phyloP scores from a whole-genome alignment of 257 asterid genomes.

The Petunia secreta region DNA sequence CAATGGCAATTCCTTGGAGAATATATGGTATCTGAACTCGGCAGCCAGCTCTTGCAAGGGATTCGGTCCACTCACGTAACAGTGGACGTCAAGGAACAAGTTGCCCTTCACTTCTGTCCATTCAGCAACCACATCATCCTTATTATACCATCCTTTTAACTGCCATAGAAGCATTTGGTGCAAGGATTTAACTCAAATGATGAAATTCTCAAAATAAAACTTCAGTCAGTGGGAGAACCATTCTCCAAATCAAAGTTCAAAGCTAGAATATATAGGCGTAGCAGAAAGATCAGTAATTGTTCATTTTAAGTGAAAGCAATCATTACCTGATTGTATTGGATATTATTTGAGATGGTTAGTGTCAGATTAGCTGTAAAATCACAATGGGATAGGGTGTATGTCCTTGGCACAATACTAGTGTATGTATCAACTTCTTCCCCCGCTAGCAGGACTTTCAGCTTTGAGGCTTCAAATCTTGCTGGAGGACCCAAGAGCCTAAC shows the following conservation, averaged over 20 bases:
- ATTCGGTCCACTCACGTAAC: conserved; percentile 84
- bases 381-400: conserved; percentile 90
- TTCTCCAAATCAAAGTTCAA: background rate
- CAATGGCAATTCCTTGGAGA: conserved; percentile 94
- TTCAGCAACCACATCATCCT: conserved; percentile 92
- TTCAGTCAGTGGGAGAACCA: background rate
- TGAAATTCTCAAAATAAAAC: background rate
- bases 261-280: background rate
- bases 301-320: background rate
- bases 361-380: conserved; percentile 78
- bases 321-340: conserved; percentile 71
- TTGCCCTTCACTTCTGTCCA: conserved; percentile 80
- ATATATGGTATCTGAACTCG: conserved; percentile 87
- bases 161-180: conserved; percentile 32
- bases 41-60: conserved; percentile 71
- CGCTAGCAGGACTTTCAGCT: conserved; percentile 67
- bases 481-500: conserved; percentile 87
- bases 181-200: background rate
- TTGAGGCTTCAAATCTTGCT: conserved; percentile 87
- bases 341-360: conserved; percentile 64
- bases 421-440: conserved; percentile 54
- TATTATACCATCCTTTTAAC: conserved; percentile 87
- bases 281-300: background rate
- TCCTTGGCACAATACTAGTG: conserved; percentile 68
- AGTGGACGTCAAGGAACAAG: conserved; percentile 79